Base-by-base conservation (phyloP, 257 asterid genomes). In the Solanum chiquidenum region DNA sequence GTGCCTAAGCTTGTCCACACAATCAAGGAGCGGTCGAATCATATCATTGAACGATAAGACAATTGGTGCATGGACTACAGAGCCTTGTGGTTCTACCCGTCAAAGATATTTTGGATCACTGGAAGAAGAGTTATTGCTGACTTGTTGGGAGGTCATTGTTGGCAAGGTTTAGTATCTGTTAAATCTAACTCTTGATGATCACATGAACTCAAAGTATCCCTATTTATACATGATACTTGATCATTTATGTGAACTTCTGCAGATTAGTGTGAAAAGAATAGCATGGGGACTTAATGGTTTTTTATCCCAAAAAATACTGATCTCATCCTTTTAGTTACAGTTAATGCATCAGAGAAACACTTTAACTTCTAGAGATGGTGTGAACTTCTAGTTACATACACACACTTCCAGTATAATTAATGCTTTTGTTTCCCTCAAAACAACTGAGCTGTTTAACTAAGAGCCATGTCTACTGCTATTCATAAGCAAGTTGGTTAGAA, bases 21-120 rank as follows among this genome's bases (percentile, higher is more conserved):
- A 76, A 73, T 93, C 90, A 7, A 93, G 93, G 25, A 91, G 92
- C 0, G 92, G 92, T 0, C 90, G 84, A 8, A 91, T 89, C 2
- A 88, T 62, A 27, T 88, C 88, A 18, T 91, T 83, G 92, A 87
- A 88, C 34, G 58, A 86, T 1, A 89, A 90, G 3, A 88, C 85
- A 2, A 92, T 87, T 0, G 92, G 93, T 33, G 92, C 88, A 34
- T 74, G 84, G 5, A 77, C 35, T 13, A 13, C 62, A 40, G 60
- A 40, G 9, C 7, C 37, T 77, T 11, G 46, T 23, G 46, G 83
- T 38, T 75, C 83, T 23, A 10, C 83, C 7, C 21, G 29, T 73
- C 3, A 31, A 35, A 21, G 82, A 74, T 38, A 6, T 23, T 38
- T 75, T 23, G 4, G 82, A 74, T 75, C 58, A 72, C 79, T 33